These are phyloP conservation scores for Narthecium ossifragum DNA, from an alignment of 106 monocot genomes.

Conservation along the genomic window DNA sequence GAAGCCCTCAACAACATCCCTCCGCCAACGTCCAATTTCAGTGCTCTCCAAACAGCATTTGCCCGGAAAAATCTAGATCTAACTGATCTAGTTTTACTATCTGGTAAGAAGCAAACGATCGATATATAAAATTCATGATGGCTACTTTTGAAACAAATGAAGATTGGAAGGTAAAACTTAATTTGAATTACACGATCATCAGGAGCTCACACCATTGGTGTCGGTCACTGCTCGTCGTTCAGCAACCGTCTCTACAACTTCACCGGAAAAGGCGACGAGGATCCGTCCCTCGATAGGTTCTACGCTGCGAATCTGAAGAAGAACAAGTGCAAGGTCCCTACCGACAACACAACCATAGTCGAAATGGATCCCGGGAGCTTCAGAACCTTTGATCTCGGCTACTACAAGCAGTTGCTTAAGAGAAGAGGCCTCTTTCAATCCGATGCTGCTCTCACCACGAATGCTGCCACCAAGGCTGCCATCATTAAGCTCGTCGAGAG, in stretches of 20 bases:
- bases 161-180: no score
- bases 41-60: constrained; percentile 21
- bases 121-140: neutral
- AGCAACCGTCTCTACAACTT: constrained; percentile 68
- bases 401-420: constrained; percentile 64
- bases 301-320: constrained; percentile 56
- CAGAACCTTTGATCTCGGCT: constrained; percentile 69
- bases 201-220: constrained; percentile 73
- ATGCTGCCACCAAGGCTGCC: constrained; percentile 22
- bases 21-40: constrained; percentile 30
- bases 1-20: constrained; percentile 34
- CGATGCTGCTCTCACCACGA: constrained; percentile 60
- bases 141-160: neutral
- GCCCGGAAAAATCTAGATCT: constrained; percentile 29
- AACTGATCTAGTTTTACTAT: constrained; percentile 29
- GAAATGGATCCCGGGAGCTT: constrained; percentile 92
- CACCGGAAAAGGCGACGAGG: constrained; percentile 63
- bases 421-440: constrained; percentile 73
- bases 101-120: constrained; percentile 27
- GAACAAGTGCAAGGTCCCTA: constrained; percentile 41
- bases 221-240: constrained; percentile 56
- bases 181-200: neutral
- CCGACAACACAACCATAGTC: constrained; percentile 35
- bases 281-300: constrained; percentile 42
- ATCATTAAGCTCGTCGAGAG: constrained; percentile 29